phyloP scores from a whole-genome alignment of 2,329 filamentous ascomycete species.

The Aspergillus sp. region DNA sequence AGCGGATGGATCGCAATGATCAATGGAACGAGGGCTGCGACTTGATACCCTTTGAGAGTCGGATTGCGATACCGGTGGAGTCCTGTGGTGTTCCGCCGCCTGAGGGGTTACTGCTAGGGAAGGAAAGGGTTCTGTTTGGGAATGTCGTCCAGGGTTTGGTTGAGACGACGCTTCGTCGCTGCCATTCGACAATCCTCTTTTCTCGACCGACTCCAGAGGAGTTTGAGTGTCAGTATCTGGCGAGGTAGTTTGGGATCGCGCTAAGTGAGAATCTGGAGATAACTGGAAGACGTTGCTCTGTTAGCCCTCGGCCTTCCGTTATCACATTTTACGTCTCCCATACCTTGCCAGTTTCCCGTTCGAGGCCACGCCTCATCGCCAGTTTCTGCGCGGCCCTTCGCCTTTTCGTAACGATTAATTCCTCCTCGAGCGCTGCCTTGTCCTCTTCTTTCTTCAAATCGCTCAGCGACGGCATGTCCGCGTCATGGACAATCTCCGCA shows the following conservation, averaged over 20 bases:
- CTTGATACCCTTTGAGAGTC: constrained; percentile 1
- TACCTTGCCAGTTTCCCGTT: constrained; percentile 22
- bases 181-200: constrained; percentile 3
- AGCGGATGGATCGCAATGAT: background rate
- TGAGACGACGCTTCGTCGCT: constrained; percentile 6
- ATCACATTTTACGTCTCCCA: constrained; percentile 1
- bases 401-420: constrained; percentile 44
- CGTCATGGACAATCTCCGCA: constrained; percentile 19
- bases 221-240: constrained; percentile 5
- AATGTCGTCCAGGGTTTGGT: constrained; percentile 10
- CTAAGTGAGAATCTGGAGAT: constrained; percentile 5
- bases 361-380: constrained; percentile 46
- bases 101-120: constrained; percentile 16
- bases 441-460: constrained; percentile 53
- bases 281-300: constrained; percentile 6
- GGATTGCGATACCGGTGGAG: constrained; percentile 2
- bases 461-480: constrained; percentile 39
- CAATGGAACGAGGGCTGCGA: background rate
- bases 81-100: background rate
- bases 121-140: constrained; percentile 26
- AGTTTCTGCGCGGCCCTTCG: constrained; percentile 47
- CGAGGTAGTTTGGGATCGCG: constrained; percentile 4
- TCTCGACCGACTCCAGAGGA: constrained; percentile 6
- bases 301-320: background rate
- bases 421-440: constrained; percentile 44